Conservation (phyloP, 1,139 yeast species). For the Magnusiomyces tetraspermus region DNA sequence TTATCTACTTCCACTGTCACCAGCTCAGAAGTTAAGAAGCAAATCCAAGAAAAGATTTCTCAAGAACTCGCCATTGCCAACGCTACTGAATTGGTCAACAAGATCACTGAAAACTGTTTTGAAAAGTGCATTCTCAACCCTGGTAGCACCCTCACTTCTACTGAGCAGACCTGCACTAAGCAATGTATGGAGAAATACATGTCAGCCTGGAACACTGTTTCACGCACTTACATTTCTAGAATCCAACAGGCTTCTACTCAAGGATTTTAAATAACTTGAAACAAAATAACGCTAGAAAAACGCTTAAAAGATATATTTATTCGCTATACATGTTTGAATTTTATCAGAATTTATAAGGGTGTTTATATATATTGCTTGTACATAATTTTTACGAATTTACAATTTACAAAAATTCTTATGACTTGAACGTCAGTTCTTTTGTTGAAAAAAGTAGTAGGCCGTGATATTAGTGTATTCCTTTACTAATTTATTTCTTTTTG, state of each 20-base stretch:
- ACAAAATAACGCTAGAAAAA: no score
- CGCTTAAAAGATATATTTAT: neutral
- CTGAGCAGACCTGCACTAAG: constrained; percentile 51
- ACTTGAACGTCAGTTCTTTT: no score
- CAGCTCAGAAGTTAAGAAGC: constrained; percentile 40
- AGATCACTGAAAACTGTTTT: constrained; percentile 83
- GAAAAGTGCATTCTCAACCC: constrained; percentile 61
- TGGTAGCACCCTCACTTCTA: constrained; percentile 37
- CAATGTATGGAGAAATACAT: constrained; percentile 81
- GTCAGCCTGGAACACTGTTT: constrained; percentile 82
- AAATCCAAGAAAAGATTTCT: constrained; percentile 61
- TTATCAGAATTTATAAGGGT: no score
- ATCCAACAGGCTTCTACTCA: constrained; percentile 44
- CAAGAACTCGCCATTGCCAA: constrained; percentile 83
- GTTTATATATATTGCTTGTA: neutral
- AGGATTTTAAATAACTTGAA: constrained; percentile 4
- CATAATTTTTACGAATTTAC: neutral
- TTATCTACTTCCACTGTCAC: constrained; percentile 29
- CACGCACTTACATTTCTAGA: constrained; percentile 65
- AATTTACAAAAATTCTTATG: no score
- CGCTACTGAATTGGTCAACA: constrained; percentile 78
- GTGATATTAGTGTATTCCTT: no score
- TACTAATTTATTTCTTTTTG: no score
- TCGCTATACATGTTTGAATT: no score
- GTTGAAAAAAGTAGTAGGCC: no score